Evolutionary conservation across 768 basidiomycete species (phyloP).

Genomic region (Asterophora lycoperdoides): DNA sequence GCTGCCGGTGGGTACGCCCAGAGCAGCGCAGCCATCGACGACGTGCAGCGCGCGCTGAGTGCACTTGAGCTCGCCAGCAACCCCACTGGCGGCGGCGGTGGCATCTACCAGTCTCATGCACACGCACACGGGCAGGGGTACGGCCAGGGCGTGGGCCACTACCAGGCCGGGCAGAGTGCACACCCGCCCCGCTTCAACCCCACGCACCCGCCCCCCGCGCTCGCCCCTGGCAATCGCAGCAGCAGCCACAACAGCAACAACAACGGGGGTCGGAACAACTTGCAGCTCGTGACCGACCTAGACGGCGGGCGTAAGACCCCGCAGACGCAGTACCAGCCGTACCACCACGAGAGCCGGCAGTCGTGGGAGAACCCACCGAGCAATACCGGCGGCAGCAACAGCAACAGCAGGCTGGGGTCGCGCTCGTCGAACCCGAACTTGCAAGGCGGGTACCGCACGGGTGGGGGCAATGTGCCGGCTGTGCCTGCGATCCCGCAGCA

Average conservation of each 20-base stretch:
- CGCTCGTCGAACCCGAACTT: constrained; percentile 69
- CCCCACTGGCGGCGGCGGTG: too few relatives aligned
- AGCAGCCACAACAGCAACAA: constrained; percentile 36
- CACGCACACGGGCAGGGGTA: too few relatives aligned
- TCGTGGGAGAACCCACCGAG: too few relatives aligned
- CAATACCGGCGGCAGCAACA: constrained; percentile 56
- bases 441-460: constrained; percentile 57
- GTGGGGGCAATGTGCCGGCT: constrained; percentile 26
- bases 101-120: constrained; percentile 27
- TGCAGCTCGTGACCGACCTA: constrained; percentile 60
- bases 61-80: constrained; percentile 56
- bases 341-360: constrained; percentile 31
- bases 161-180: constrained; percentile 44
- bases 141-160: constrained; percentile 26
- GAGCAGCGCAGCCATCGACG: constrained; percentile 53
- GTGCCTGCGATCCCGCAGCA: constrained; percentile 74
- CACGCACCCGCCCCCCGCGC: constrained; percentile 42
- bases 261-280: constrained; percentile 34
- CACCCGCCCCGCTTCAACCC: constrained; percentile 73
- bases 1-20: constrained; percentile 19
- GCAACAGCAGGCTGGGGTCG: constrained; percentile 51
- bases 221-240: constrained; percentile 32
- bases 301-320: constrained; percentile 66
- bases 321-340: constrained; percentile 33
- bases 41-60: constrained; percentile 71